Percentiles rank a stretch among this genome's conserved stretches.
These are phyloP conservation scores for Capsicum baccatum DNA, from an alignment of 257 asterid species.

Conservation along the genomic window DNA sequence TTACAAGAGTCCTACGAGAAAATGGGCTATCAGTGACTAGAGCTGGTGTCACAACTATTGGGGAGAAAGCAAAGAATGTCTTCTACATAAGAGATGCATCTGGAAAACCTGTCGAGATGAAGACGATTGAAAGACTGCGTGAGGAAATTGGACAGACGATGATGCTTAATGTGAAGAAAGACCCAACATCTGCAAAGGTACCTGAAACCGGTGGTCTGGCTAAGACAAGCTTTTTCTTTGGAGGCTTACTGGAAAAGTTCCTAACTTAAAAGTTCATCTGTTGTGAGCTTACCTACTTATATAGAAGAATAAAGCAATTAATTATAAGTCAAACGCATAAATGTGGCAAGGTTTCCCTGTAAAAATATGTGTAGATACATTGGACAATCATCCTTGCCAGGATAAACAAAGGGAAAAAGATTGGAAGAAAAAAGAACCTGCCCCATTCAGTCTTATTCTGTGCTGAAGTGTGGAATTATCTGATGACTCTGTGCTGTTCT, in stretches of 20 bases:
- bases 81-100: conserved; percentile 89
- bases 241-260: conserved; percentile 74
- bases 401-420: conserved; percentile 1
- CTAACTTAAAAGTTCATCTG: conserved; percentile 38
- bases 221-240: conserved; percentile 83
- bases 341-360: conserved; percentile 27
- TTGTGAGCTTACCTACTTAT: not conserved
- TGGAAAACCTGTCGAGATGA: conserved; percentile 79
- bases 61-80: conserved; percentile 77
- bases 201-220: conserved; percentile 72
- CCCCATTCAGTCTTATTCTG: not conserved
- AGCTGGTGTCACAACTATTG: conserved; percentile 88
- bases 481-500: not conserved
- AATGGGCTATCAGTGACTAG: conserved; percentile 84
- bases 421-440: not conserved
- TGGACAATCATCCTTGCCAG: not conserved
- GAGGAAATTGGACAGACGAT: conserved; percentile 81
- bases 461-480: not conserved
- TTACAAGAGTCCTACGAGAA: conserved; percentile 85
- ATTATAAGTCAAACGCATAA: not conserved
- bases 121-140: conserved; percentile 68
- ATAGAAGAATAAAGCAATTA: conserved; percentile 3
- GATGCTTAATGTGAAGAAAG: conserved; percentile 84
- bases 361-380: conserved; percentile 17
- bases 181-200: conserved; percentile 48